Base-by-base conservation (phyloP, 1,139 yeast genomes). In the Geotrichum citri-aurantii region DNA sequence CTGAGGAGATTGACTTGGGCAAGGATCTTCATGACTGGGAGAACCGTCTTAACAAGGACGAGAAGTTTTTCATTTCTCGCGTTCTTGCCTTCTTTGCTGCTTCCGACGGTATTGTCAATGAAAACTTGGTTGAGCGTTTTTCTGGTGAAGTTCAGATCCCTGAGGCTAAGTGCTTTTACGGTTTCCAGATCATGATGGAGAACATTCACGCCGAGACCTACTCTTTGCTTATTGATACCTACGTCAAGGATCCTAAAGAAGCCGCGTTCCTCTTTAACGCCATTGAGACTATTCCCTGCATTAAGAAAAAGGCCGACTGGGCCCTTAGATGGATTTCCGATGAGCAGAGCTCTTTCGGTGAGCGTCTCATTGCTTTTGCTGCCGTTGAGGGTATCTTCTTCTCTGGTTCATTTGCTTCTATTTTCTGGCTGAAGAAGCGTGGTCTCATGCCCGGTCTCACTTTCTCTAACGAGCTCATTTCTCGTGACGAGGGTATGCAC, bases 141-240 rank as follows among this genome's bases (percentile, higher is more conserved):
- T 86, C 95, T 61, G 96, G 97, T 65, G 97, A 95, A 78, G 97
- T 93, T 62, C 98, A 92, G 77, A 79, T 88, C 66, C 95, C 99
- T 61, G 99, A 93, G 79, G 99, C 98, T 68, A 92, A 93, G 77
- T 91, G 97, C 76, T 93, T 93, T 80, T 93, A 93, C 74, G 99
- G 99, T 58, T 93, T 93, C 86, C 98, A 93, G 79, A 93, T 93
- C 75, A 93, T 95, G 95, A 99, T 92, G 93, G 97, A 95, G 78
- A 95, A 93, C 81, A 93, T 93, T 71, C 99, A 93, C 77, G 86
- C 97, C 40, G 99, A 93, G 79, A 93, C 97, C 53, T 93, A 95
- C 79, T 92, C 98, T 14, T 79, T 93, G 68, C 82, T 93, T 71
- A 89, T 93, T 69, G 99, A 93, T 74, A 84, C 97, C 52, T 93